Evolutionary conservation across 2,329 filamentous ascomycete genomes (phyloP).

Genomic region (Chaetomium strumarium): DNA sequence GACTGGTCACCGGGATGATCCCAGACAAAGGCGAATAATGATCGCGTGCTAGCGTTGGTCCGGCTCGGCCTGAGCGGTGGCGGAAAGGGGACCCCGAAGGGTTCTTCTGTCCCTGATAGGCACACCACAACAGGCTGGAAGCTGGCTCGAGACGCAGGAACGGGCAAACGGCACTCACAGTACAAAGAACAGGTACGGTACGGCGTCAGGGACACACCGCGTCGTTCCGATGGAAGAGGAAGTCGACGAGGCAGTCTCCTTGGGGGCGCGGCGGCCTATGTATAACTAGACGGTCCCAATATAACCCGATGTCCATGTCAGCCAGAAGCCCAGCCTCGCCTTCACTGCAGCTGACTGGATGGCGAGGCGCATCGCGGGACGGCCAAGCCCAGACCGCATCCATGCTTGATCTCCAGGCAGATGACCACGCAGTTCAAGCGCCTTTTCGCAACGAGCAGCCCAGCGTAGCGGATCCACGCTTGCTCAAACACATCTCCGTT

Average conservation of each 20-base stretch:
- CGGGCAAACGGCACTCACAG: slow-evolving; percentile 6
- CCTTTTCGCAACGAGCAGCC: neutral
- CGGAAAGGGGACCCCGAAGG: slow-evolving; percentile 12
- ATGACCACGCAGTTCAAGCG: neutral
- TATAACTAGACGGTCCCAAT: neutral
- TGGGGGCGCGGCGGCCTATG: neutral
- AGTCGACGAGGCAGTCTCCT: neutral
- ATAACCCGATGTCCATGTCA: neutral
- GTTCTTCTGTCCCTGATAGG: slow-evolving; percentile 6
- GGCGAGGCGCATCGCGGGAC: neutral
- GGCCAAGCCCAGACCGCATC: neutral
- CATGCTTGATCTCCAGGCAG: neutral
- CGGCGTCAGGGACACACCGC: neutral
- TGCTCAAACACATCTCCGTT: neutral
- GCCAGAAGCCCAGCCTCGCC: slow-evolving; percentile 1
- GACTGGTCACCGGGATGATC: neutral
- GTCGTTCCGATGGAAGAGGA: neutral
- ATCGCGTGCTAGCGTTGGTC: neutral
- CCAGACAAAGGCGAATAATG: slow-evolving; percentile 2
- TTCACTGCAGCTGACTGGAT: neutral
- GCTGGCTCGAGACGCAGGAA: slow-evolving; percentile 3
- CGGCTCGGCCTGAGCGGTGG: slow-evolving; percentile 14
- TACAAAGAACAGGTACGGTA: slow-evolving; percentile 7
- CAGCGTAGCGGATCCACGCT: neutral
- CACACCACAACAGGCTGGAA: neutral